Base-by-base conservation (phyloP, 192 early-diverging fungal genomes). In the Umbelopsis sp. region DNA sequence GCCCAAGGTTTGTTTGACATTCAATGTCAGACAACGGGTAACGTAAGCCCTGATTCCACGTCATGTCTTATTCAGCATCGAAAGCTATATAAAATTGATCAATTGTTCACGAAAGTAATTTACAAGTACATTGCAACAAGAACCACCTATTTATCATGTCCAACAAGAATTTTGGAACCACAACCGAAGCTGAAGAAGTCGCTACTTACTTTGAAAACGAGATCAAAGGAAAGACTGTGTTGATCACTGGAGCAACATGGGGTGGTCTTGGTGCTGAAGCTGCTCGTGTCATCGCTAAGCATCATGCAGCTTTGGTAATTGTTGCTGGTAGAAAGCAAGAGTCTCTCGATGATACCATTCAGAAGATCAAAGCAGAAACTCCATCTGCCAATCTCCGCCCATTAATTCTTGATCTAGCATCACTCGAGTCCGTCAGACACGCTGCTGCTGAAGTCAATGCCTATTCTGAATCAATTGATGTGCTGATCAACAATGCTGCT, bases 361-460 rank as follows among this genome's bases (percentile, higher is more conserved):
- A 66, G 3, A 67, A 77, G 53, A 77, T 77, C 32, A 73, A 73
- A 22, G 34, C 45, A 29, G 66, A 62, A 21, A 69, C 71, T 12
- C 66, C 66, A 14, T 68, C 72, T 41, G 12, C 49, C 22, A 71
- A 73, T 1, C 4, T 80, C 1, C 65, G 44, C 21, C 71, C 73
- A 45, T 62, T 80, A 9, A 20, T 24, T 2, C 16, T 78, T 24
- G 68, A 83, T 22, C 62, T 84, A 3, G 51, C 74, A 2, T 75
- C 72, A 4, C 66, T 84, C 16, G 45, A 71, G 41, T 82, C 81
- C 43, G 83, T 84, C 47, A 74, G 72, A 24, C 43, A 66, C 10
- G 45, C 29, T 44, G 52, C 52, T 12, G 52, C 52, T 24, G 24
- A 53, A 26, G 52, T 53, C 8, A 53, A 80, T 12, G 44, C 53